Conservation (phyloP, 164 flowering plant genomes). For the Stephania yunnanensis region DNA sequence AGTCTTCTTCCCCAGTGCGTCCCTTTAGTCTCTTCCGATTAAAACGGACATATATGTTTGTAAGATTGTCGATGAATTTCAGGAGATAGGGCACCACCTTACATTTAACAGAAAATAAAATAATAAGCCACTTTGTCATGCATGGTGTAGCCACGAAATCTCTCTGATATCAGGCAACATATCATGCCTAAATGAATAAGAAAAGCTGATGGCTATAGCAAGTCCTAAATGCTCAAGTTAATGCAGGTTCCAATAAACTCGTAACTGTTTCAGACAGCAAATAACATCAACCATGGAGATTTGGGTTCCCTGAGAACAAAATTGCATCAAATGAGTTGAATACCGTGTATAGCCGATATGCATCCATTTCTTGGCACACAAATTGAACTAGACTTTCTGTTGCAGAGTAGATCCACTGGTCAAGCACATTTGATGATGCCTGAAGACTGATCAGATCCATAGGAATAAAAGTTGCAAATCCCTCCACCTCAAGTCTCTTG, state of each 20-base stretch:
- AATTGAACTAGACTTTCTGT: conserved; percentile 88
- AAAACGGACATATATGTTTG: conserved; percentile 90
- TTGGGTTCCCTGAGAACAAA: not conserved
- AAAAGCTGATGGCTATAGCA: not conserved
- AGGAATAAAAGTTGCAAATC: conserved; percentile 65
- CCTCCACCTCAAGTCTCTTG: conserved; percentile 85
- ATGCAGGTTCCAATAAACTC: not conserved
- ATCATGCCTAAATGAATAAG: not conserved
- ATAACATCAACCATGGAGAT: not conserved
- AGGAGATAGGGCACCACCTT: conserved; percentile 93
- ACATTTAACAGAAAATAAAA: conserved; percentile 6
- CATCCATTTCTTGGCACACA: conserved; percentile 94
- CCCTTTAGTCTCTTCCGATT: conserved; percentile 95
- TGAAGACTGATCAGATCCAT: conserved; percentile 43
- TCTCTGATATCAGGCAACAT: not conserved
- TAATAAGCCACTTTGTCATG: conserved; percentile 5
- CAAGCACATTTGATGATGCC: conserved; percentile 81
- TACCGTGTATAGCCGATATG: conserved; percentile 88
- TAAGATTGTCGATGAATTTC: conserved; percentile 83
- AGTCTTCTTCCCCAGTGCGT: conserved; percentile 84
- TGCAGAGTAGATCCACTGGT: conserved; percentile 98
- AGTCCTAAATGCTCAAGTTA: not conserved
- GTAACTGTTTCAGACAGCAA: no score
- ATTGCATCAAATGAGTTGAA: conserved; percentile 7
- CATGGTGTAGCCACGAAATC: not conserved